Evolutionary conservation across 2,329 filamentous ascomycete species (phyloP).

Genomic region (Hypoxylon sp.): DNA sequence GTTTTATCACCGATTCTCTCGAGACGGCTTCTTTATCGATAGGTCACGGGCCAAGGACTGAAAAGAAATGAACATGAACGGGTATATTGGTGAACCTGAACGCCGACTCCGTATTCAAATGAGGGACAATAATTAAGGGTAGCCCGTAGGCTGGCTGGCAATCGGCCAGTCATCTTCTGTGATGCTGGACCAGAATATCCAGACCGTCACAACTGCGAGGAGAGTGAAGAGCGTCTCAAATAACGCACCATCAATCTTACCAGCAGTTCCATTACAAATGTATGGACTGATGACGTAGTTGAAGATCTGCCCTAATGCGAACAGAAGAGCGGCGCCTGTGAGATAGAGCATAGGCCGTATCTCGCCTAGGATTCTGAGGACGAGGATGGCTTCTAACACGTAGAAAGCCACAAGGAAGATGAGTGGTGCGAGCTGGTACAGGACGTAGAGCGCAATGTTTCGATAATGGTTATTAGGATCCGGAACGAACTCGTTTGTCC

Average conservation of each 20-base stretch:
- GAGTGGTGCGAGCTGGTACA: slow-evolving; percentile 91
- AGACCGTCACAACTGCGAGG: slow-evolving; percentile 84
- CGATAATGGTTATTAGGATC: slow-evolving; percentile 74
- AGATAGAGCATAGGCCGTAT: slow-evolving; percentile 94
- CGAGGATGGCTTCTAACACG: slow-evolving; percentile 85
- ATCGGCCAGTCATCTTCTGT: slow-evolving; percentile 98
- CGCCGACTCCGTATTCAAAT: slow-evolving; percentile 53
- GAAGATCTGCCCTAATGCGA: slow-evolving; percentile 94
- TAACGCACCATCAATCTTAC: slow-evolving; percentile 91
- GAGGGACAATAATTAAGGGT: slow-evolving; percentile 54
- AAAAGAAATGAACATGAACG: slow-evolving; percentile 52
- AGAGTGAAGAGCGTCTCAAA: slow-evolving; percentile 96
- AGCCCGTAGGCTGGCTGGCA: slow-evolving; percentile 57
- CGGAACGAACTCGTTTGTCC: slow-evolving; percentile 82
- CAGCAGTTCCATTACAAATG: slow-evolving; percentile 85
- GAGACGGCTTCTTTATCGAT: slow-evolving; percentile 28
- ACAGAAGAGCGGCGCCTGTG: slow-evolving; percentile 79
- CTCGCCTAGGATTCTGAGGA: slow-evolving; percentile 89
- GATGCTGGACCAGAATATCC: slow-evolving; percentile 99
- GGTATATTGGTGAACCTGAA: slow-evolving; percentile 55
- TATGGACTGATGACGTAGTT: slow-evolving; percentile 94
- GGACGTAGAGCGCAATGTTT: slow-evolving; percentile 89
- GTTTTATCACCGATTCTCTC: slow-evolving; percentile 32
- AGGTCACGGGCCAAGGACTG: slow-evolving; percentile 45
- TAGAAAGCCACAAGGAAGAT: slow-evolving; percentile 92